Evolutionary conservation across 345 rosid species (phyloP), one percentile per base, ranked within the genome.

Genomic region (Citrus glauca): DNA sequence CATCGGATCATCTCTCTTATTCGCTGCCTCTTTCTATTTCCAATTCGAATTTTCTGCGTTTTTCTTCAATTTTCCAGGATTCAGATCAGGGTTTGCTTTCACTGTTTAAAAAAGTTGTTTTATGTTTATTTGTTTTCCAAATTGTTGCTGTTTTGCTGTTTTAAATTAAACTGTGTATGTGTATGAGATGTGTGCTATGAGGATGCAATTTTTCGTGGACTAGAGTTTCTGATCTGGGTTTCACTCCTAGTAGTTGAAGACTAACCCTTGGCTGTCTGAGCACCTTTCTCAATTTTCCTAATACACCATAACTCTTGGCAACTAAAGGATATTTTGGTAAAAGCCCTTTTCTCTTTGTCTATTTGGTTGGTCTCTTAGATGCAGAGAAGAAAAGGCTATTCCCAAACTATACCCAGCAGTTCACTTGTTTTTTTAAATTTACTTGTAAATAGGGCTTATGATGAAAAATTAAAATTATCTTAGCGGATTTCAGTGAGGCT

Each of bases 261-360:
- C 74, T 85, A 90, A 84, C 98, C 99, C 99, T 96, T 94, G 97
- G 99, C 99, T 96, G 98, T 94, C 98, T 96, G 98, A 96, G 98
- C 93, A 88, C 77, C 59, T 38, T 76, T 70, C 55, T 33, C n/a
- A 19, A 28, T 11, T 19, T 24, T 0, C 10, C 22, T 65, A 7
- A 0, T 35, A 5, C 14, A 5, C 5, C 2, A 30, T 0, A 8
- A 30, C 55, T 37, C 0, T 53, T 27, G 37, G 30, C 16, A 7
- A 8, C 22, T 19, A 2, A 24, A 3, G 17, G 64, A 19, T 57
- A 14, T 0, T 45, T 71, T 32, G 14, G 38, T 64, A 24, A 35
- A 27, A 25, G 4, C 6, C 45, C 63, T 59, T 66, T 66, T 68
- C 13, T 22, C 60, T 62, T 45, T n/a, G 16, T 57, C 53, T 1